Evolutionary conservation across 257 asterid species (phyloP).

Genomic region (Solanum lycopersicoides): DNA sequence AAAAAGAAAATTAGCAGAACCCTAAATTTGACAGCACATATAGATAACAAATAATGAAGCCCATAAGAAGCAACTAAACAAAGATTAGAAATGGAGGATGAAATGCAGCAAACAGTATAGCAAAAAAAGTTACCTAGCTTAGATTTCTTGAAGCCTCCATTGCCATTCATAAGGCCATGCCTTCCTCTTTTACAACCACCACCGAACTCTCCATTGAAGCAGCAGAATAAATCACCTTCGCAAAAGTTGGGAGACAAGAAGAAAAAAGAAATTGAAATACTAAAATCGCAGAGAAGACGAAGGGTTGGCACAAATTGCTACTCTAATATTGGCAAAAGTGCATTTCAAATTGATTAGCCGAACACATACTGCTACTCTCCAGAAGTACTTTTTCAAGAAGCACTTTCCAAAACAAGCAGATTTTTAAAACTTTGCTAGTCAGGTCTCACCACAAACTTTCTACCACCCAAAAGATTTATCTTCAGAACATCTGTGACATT

Average conservation of each 20-base stretch:
- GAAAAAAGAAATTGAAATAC: neutral
- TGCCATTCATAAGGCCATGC: constrained; percentile 36
- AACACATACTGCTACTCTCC: neutral
- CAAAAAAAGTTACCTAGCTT: constrained; percentile 27
- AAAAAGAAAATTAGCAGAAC: neutral
- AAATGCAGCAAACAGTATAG: neutral
- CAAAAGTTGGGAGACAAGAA: neutral
- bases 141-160: constrained; percentile 42
- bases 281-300: neutral
- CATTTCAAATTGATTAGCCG: neutral
- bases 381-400: neutral
- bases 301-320: neutral
- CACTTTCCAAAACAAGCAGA: neutral
- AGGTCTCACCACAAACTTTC: neutral
- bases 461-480: neutral
- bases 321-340: neutral
- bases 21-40: constrained; percentile 2
- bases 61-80: neutral
- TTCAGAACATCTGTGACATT: neutral
- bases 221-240: neutral
- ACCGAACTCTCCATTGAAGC: constrained; percentile 41
- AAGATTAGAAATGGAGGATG: neutral
- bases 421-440: neutral
- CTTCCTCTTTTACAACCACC: constrained; percentile 43
- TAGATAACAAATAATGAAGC: neutral